Evolutionary conservation across 2,329 filamentous ascomycete species (phyloP), one percentile per base, ranked within the genome.

Genomic region (Periconia macrospinosa): DNA sequence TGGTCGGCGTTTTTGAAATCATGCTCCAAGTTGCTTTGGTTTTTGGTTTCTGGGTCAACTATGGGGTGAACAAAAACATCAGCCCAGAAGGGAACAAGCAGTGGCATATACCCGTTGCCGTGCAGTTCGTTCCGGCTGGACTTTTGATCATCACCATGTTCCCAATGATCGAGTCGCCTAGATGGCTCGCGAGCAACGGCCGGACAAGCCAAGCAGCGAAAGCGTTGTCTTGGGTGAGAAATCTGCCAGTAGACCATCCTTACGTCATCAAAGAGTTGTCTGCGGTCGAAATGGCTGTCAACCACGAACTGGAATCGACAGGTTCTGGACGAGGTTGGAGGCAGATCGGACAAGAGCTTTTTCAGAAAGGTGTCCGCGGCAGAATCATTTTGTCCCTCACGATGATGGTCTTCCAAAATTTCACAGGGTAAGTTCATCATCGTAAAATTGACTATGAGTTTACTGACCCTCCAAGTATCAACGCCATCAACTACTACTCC

Each of bases 21-120:
- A 49, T 48, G 42, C 37, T 49, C 15, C 87, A 90, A 69, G 86
- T 86, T 78, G 85, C 86, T 30, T 89, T 90, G 55, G 87, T 87
- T 62, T 86, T 79, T 78, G 84, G 59, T 15, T 65, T 79, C 53
- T 51, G 60, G 55, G 61, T 63, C 49, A 62, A 61, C 53, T 65
- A 62, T 43, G 63, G 63, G 15, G 54, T 57, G 44, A 59, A 57
- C n/a, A 37, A 41, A 18, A 61, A 57, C 53, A 45, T 66, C 42
- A 20, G 6, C 23, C 2, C 8, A 3, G 33, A 48, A 23, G 42
- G 51, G 27, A 45, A 54, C 15, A 41, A 27, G 11, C 54, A 58
- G 41, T 67, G 61, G 53, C 57, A 56, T 37, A 50, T 66, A 15
- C 56, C 63, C 2, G 56, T 62, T 49, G 63, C 37, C 11, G 48